Evolutionary conservation across 2,329 filamentous ascomycete species (phyloP).

Genomic region (Talaromyces sp.): DNA sequence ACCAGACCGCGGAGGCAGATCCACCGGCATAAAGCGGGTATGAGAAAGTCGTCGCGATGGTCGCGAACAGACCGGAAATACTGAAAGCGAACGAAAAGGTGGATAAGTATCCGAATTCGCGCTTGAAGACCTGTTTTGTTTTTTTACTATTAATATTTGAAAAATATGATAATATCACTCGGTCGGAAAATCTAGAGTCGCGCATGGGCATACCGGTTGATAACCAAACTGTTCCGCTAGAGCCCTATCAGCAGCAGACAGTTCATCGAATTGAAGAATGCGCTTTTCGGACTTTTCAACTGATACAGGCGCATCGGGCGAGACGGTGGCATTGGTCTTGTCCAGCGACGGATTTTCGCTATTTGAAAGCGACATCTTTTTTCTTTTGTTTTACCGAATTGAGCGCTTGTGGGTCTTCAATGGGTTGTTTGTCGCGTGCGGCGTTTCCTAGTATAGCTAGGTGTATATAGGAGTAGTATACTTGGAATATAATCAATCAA

Average conservation of each 20-base stretch:
- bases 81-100: conserved; percentile 58
- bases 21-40: conserved; percentile 50
- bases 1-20: conserved; percentile 52
- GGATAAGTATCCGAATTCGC: conserved; percentile 55
- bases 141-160: background rate
- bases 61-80: conserved; percentile 53
- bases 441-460: background rate
- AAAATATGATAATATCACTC: too few species aligned
- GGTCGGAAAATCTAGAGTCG: background rate
- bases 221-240: conserved; percentile 30
- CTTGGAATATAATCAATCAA: background rate
- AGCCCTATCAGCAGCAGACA: conserved; percentile 23
- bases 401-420: background rate
- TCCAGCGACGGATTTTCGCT: conserved; percentile 10
- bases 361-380: conserved; percentile 10
- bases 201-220: conserved; percentile 23
- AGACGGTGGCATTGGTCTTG: conserved; percentile 3
- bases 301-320: background rate
- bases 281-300: conserved; percentile 6
- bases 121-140: conserved; percentile 48
- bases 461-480: background rate
- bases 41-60: conserved; percentile 52
- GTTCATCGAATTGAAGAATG: conserved; percentile 22
- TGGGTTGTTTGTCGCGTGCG: conserved; percentile 1
- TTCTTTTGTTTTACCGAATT: conserved; percentile 3